Percentiles rank a stretch among this genome's conserved stretches.
phyloP scores from a whole-genome alignment of 257 asterid genomes.

The Solanum stenotomum region DNA sequence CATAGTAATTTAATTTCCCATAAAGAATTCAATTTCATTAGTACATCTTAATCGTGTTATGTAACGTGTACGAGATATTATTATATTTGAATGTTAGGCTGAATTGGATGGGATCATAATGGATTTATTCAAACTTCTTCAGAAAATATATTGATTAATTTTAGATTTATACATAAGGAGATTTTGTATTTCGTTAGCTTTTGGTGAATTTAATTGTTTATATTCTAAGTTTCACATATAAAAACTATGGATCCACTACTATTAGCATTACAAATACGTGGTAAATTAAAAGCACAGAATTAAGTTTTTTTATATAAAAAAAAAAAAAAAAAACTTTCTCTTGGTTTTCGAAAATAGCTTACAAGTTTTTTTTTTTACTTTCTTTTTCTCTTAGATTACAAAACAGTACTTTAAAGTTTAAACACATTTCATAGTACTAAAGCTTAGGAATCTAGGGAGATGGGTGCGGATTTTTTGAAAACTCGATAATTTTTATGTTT shows the following conservation, averaged over 20 bases:
- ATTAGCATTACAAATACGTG: too few species aligned
- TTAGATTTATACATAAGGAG: too few species aligned
- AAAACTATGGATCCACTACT: too few species aligned
- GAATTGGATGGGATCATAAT: too few species aligned
- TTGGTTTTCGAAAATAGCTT: background rate
- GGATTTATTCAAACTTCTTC: background rate
- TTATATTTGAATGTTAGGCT: background rate
- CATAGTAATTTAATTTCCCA: background rate
- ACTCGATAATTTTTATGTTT: too few species aligned
- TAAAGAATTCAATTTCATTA: background rate
- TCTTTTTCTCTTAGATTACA: background rate
- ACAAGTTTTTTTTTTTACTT: background rate
- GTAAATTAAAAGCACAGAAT: too few species aligned
- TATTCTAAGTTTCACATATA: too few species aligned
- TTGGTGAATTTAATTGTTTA: too few species aligned
- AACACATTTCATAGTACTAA: background rate
- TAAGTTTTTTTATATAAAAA: too few species aligned
- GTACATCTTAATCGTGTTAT: background rate
- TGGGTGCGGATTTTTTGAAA: background rate
- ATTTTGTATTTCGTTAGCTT: background rate
- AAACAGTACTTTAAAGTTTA: background rate
- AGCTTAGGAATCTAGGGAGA: background rate
- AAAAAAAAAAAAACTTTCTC: too few species aligned
- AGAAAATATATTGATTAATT: background rate
- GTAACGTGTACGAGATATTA: background rate